Percentiles rank a stretch among this genome's conserved stretches.
phyloP scores from a whole-genome alignment of 805 yeast genomes.

The Lipomyces sp. region DNA sequence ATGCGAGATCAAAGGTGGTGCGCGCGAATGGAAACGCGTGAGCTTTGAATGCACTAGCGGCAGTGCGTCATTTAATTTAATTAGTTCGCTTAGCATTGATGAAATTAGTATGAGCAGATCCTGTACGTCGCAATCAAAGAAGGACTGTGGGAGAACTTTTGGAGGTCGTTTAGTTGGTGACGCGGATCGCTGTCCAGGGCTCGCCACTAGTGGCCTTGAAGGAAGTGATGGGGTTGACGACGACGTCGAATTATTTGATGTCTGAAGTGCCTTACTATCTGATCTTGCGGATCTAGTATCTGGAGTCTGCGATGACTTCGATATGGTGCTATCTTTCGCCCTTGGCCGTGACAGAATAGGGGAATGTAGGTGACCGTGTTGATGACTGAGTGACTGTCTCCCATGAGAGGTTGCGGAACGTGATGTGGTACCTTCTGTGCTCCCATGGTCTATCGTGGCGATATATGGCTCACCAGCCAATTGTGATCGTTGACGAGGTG shows the following conservation, averaged over 20 bases:
- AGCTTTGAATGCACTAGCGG: conserved; percentile 51
- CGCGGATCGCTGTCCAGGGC: not conserved
- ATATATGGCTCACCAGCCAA: conserved; percentile 12
- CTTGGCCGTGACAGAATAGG: conserved; percentile 3
- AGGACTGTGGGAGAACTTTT: conserved; percentile 54
- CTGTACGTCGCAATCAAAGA: conserved; percentile 67
- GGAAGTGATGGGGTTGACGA: not conserved
- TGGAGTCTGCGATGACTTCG: not conserved
- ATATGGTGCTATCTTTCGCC: not conserved
- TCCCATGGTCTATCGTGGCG: not conserved
- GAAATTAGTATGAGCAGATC: conserved; percentile 75
- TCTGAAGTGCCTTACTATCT: not conserved
- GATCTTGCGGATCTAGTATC: not conserved
- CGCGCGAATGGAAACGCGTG: conserved; percentile 91
- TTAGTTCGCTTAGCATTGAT: conserved; percentile 78
- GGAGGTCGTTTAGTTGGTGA: not conserved
- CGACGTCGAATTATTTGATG: not conserved
- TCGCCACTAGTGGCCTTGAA: not conserved
- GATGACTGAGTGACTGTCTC: not conserved
- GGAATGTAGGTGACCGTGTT: not conserved
- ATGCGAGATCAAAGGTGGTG: conserved; percentile 87
- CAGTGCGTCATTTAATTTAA: conserved; percentile 68
- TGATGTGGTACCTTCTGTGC: not conserved
- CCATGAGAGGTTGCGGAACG: not conserved
- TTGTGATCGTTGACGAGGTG: conserved; percentile 20